Evolutionary conservation across 768 basidiomycete genomes (phyloP), one percentile per base, ranked within the genome.

Genomic region (Hygrocybe punicea): DNA sequence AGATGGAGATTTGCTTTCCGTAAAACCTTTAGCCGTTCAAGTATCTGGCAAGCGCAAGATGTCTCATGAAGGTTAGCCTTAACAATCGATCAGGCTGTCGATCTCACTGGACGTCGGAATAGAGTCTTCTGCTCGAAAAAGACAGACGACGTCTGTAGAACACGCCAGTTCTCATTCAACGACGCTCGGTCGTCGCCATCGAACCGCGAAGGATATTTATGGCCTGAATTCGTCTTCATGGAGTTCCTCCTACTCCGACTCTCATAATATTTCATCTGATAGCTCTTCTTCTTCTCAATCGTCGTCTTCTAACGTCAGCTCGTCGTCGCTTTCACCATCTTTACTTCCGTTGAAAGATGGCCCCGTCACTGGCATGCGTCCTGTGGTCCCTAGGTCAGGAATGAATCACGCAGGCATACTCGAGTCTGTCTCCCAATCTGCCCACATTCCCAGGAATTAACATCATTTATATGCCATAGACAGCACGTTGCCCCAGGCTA

Each of bases 401-500:
- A 16, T 16, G 19, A 53, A 53, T 21, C 4, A n/a, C 14, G 49
- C 49, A 50, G 6, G 29, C 33, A 48, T 23, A 19, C 46, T 34
- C 19, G 9, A 35, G n/a, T 13, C 48, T 19, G 36, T 9, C n/a
- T 13, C 48, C 34, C 40, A 25, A 45, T 29, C 21, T 29, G 29
- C 24, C 5, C 52, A 13, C 19, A 21, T 40, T 6, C 23, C 25
- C 21, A 4, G 19, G 39, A 17, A 17, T 9, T 21, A 33, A 35
- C 9, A 33, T 39, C 33, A 29, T 19, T 36, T 36, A 16, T 37
- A n/a, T n/a, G n/a, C n/a, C n/a, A n/a, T 36, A 57, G 39, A 34
- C 19, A 14, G 56, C 64, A 25, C 51, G 77, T 85, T 8, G 84
- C 85, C 1, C 85, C 85, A 0, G 85, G 86, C 3, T 68, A 73